Evolutionary conservation across 2,329 filamentous ascomycete species (phyloP).

Genomic region (Fusarium temperatum): DNA sequence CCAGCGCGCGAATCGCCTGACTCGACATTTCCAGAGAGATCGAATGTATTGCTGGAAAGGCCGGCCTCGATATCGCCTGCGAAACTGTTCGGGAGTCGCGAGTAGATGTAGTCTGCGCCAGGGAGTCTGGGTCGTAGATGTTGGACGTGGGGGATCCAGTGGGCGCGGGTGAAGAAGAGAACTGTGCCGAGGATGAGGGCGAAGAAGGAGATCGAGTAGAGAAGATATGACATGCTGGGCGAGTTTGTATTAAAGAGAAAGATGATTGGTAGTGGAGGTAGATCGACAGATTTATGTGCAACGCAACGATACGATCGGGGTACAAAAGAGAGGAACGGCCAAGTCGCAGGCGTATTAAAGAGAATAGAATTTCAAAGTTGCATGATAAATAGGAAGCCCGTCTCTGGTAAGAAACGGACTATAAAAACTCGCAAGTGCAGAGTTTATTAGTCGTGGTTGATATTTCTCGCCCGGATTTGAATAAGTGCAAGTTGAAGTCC

Average conservation of each 20-base stretch:
- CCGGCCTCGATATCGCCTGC: conserved; percentile 87
- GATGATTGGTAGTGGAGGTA: neutral
- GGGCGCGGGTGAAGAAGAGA: conserved; percentile 81
- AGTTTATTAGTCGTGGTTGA: conserved; percentile 5
- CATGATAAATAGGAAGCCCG: conserved; percentile 25
- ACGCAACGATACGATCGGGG: neutral
- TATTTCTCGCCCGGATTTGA: conserved; percentile 26
- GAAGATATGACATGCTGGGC: conserved; percentile 75
- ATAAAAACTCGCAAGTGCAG: neutral
- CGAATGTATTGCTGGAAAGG: conserved; percentile 83
- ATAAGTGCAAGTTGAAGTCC: conserved; percentile 9
- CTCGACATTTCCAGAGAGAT: conserved; percentile 81
- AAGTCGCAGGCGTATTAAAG: conserved; percentile 19
- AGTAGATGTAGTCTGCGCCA: conserved; percentile 73
- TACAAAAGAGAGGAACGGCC: conserved; percentile 27
- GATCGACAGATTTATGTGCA: neutral
- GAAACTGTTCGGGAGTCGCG: conserved; percentile 80
- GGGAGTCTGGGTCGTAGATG: conserved; percentile 63
- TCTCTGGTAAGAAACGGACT: conserved; percentile 1
- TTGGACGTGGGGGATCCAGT: conserved; percentile 78
- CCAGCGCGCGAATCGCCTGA: conserved; percentile 81
- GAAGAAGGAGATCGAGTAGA: conserved; percentile 79
- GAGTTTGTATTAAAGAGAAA: neutral
- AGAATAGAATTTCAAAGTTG: conserved; percentile 18
- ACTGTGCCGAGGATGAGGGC: conserved; percentile 76